Percentiles rank a stretch among this genome's conserved stretches.
Conservation (phyloP, 805 yeast genomes). For the Teunomyces cretensis region DNA sequence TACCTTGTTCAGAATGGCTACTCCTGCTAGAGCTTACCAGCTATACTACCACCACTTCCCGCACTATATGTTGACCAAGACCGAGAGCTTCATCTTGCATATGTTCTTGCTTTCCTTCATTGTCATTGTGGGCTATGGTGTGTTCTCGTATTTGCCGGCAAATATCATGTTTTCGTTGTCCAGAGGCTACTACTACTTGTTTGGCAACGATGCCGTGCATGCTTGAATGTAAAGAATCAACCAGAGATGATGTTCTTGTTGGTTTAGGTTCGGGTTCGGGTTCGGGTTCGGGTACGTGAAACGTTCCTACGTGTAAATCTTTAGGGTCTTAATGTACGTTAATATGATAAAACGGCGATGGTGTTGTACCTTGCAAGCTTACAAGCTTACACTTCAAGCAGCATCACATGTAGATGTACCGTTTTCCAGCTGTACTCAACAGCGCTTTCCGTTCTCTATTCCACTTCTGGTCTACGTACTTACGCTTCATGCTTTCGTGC, state of each 20-base stretch:
- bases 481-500: no score
- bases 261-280: neutral
- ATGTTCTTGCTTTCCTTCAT: conserved; percentile 20
- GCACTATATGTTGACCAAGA: conserved; percentile 47
- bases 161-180: conserved; percentile 29
- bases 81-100: conserved; percentile 33
- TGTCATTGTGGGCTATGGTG: conserved; percentile 27
- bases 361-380: no score
- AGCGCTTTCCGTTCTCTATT: no score
- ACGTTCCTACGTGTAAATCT: neutral
- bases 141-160: conserved; percentile 25
- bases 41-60: conserved; percentile 47
- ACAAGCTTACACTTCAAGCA: no score
- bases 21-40: conserved; percentile 10
- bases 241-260: neutral
- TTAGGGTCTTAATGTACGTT: no score
- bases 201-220: conserved; percentile 22
- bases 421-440: no score
- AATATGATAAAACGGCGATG: no score
- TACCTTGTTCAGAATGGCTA: neutral
- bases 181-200: conserved; percentile 35
- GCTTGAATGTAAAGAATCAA: neutral
- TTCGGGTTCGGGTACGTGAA: neutral
- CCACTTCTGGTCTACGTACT: no score
- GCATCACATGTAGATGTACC: no score